A percentile compares a stretch with the other conserved stretches of the same genome.
These are phyloP conservation scores for Fraxinus paxiana DNA, from an alignment of 305 asterid genomes.

Conservation along the genomic window DNA sequence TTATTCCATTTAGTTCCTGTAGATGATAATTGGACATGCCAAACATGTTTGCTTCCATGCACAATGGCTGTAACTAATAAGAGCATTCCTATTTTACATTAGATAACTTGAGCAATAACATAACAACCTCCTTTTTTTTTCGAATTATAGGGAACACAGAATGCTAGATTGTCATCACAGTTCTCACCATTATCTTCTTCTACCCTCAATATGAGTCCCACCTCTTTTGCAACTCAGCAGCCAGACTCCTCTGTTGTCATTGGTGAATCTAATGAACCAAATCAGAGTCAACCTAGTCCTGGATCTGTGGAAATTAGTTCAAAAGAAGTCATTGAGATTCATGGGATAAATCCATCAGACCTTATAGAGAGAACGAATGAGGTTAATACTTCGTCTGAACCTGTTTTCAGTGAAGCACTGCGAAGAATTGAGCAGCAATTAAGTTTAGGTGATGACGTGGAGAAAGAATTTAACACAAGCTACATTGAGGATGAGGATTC, in stretches of 20 bases:
- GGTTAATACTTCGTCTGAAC: conserved; percentile 43
- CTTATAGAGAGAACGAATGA: conserved; percentile 37
- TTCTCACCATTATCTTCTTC: conserved; percentile 47
- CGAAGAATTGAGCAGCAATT: conserved; percentile 69
- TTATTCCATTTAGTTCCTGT: conserved; percentile 5
- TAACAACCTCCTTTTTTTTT: conserved; percentile 10
- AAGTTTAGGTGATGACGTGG: conserved; percentile 65
- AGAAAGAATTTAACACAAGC: conserved; percentile 37
- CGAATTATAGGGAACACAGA: conserved; percentile 52
- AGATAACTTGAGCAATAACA: not conserved
- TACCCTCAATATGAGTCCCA: conserved; percentile 47
- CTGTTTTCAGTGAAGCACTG: conserved; percentile 56
- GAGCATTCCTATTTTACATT: not conserved
- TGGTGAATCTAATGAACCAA: conserved; percentile 54
- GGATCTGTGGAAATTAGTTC: conserved; percentile 68
- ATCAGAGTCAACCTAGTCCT: conserved; percentile 53
- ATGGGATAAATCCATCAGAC: conserved; percentile 29
- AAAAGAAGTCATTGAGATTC: conserved; percentile 28
- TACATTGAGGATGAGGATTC: conserved; percentile 44
- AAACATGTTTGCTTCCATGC: not conserved
- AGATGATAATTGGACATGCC: not conserved
- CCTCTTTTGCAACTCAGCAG: conserved; percentile 49
- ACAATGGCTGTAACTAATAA: not conserved
- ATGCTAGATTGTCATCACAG: conserved; percentile 44
- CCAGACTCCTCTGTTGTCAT: conserved; percentile 44